Conservation (phyloP, 169 alveolate genomes). For the Cryptosporidium viatorum region DNA sequence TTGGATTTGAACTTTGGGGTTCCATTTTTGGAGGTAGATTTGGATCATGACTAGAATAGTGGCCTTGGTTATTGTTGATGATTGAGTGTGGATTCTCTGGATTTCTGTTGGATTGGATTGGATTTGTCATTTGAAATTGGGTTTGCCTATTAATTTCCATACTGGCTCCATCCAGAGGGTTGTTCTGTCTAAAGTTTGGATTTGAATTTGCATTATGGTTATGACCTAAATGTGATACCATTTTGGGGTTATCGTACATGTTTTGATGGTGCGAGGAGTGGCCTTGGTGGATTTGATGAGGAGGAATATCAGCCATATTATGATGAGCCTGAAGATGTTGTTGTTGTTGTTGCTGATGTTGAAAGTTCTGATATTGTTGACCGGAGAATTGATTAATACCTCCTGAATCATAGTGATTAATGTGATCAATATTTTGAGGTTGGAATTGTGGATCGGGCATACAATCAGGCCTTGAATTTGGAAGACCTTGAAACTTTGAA, state of each 20-base stretch:
- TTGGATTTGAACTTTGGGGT: not conserved
- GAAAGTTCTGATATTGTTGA: conserved; percentile 16
- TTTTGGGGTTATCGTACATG: not conserved
- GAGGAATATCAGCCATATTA: not conserved
- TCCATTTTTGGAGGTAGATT: conserved; percentile 13
- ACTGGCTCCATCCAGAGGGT: not conserved
- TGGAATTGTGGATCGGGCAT: conserved; percentile 12
- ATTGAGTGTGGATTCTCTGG: not conserved
- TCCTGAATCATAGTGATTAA: conserved; percentile 19
- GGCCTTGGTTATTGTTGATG: not conserved
- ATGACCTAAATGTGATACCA: not conserved
- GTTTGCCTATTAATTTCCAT: not conserved
- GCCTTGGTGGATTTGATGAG: conserved; percentile 16
- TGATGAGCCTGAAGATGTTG: not conserved
- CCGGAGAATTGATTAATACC: not conserved
- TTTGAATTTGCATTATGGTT: not conserved
- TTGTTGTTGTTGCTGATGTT: not conserved
- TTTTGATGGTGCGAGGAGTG: conserved; percentile 8
- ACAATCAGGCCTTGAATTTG: not conserved
- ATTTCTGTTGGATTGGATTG: not conserved
- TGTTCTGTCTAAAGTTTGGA: not conserved
- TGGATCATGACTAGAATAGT: not conserved
- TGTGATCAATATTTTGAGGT: conserved; percentile 9
- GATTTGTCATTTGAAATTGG: conserved; percentile 7
- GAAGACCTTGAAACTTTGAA: conserved; percentile 7